Percentiles rank a stretch among this genome's conserved stretches.
Conservation (phyloP, 1,284 basidiomycete genomes). For the Rugosomyces carneus region DNA sequence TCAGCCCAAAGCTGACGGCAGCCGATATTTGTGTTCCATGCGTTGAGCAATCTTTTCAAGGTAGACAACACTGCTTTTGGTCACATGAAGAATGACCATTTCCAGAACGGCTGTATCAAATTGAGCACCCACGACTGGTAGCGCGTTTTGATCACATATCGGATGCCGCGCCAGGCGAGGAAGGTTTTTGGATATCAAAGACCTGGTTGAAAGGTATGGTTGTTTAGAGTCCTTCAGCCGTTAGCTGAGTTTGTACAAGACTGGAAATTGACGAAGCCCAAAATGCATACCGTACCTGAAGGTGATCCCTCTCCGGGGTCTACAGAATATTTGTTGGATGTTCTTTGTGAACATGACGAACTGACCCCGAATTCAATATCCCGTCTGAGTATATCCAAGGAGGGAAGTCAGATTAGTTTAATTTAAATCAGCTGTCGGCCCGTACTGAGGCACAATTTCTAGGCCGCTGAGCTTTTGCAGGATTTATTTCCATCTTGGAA, state of each 20-base stretch:
- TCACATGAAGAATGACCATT: not conserved
- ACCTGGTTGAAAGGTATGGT: slow-evolving; percentile 65
- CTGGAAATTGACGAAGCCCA: slow-evolving; percentile 65
- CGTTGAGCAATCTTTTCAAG: slow-evolving; percentile 50
- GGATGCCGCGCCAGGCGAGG: slow-evolving; percentile 34
- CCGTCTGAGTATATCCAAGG: slow-evolving; percentile 54
- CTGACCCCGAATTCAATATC: slow-evolving; percentile 47
- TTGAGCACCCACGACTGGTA: slow-evolving; percentile 56
- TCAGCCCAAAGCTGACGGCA: slow-evolving; percentile 40
- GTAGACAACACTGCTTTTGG: slow-evolving; percentile 28
- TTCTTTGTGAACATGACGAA: slow-evolving; percentile 63
- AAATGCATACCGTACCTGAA: slow-evolving; percentile 55
- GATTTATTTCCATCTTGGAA: slow-evolving; percentile 60
- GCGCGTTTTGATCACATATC: slow-evolving; percentile 49
- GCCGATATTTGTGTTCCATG: slow-evolving; percentile 59
- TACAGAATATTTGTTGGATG: slow-evolving; percentile 47
- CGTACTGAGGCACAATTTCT: slow-evolving; percentile 2
- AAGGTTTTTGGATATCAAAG: slow-evolving; percentile 72
- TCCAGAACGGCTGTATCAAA: slow-evolving; percentile 61
- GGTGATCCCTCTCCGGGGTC: slow-evolving; percentile 63
- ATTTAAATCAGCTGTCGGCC: not conserved
- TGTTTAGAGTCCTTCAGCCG: not conserved
- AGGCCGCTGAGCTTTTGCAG: slow-evolving; percentile 56
- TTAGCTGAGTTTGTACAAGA: slow-evolving; percentile 35
- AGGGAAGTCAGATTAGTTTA: slow-evolving; percentile 33